Conservation (phyloP, 805 yeast genomes). For the Candida cerambycidarum region DNA sequence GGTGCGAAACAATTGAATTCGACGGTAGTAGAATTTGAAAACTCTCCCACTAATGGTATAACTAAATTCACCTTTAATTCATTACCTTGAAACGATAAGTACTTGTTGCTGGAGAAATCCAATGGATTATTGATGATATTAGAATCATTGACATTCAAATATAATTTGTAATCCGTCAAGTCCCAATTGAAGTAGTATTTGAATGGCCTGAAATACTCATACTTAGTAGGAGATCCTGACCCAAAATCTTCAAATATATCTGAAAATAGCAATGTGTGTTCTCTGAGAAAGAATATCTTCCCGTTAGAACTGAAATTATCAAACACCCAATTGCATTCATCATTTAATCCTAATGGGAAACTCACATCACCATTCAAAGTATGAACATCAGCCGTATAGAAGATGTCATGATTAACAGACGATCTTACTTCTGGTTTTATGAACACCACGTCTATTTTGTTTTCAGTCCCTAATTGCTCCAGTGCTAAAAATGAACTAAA, state of each 20-base stretch:
- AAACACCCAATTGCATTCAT: constrained; percentile 67
- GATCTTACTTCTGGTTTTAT: constrained; percentile 64
- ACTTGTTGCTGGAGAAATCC: constrained; percentile 78
- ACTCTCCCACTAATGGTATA: constrained; percentile 61
- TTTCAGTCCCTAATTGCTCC: constrained; percentile 52
- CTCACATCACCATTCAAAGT: constrained; percentile 55
- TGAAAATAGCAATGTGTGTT: constrained; percentile 70
- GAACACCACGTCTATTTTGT: constrained; percentile 46
- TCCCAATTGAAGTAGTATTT: constrained; percentile 62
- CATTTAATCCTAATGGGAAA: constrained; percentile 84
- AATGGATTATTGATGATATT: constrained; percentile 88
- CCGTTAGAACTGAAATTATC: constrained; percentile 51
- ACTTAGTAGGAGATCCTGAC: constrained; percentile 67
- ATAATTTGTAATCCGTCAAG: constrained; percentile 55
- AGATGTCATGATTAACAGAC: constrained; percentile 84
- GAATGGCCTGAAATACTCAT: constrained; percentile 76
- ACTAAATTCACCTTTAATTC: constrained; percentile 43
- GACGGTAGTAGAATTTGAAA: constrained; percentile 51
- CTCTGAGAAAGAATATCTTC: constrained; percentile 69
- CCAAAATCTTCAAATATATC: constrained; percentile 79
- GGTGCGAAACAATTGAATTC: constrained; percentile 56
- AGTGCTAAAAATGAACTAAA: constrained; percentile 55
- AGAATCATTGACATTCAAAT: constrained; percentile 78
- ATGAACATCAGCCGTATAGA: constrained; percentile 63
- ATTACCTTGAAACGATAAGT: constrained; percentile 70